A percentile compares a stretch with the other conserved stretches of the same genome.
phyloP scores from a whole-genome alignment of 495 filamentous ascomycete species.

The Penicillium riverlandense region DNA sequence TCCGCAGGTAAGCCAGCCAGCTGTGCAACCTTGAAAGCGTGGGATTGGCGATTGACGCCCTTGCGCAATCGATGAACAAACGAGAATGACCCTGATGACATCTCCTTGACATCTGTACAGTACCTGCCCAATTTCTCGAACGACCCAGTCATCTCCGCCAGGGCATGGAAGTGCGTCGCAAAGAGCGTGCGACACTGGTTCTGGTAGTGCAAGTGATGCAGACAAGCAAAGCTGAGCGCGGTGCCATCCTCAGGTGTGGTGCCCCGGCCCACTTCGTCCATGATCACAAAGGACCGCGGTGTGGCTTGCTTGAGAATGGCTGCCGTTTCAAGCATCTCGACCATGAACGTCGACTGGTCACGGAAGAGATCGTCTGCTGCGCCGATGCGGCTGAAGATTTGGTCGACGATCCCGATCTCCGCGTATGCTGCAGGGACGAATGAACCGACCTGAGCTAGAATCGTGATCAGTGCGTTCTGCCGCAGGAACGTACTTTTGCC shows the following conservation, averaged over 20 bases:
- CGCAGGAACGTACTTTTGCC: constrained; percentile 94
- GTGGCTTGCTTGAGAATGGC: constrained; percentile 46
- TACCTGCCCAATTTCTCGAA: constrained; percentile 67
- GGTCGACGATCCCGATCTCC: constrained; percentile 80
- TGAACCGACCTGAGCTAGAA: constrained; percentile 85
- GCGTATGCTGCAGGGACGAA: constrained; percentile 87
- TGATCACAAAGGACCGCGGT: constrained; percentile 75
- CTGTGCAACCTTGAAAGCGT: constrained; percentile 87
- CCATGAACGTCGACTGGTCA: constrained; percentile 92
- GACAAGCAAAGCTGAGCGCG: constrained; percentile 80
- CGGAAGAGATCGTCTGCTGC: constrained; percentile 87
- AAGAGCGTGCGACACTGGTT: constrained; percentile 80
- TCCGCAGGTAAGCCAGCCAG: constrained; percentile 68
- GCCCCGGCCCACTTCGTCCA: constrained; percentile 95
- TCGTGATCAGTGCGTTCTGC: constrained; percentile 88
- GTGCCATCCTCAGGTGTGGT: constrained; percentile 88
- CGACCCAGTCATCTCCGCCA: constrained; percentile 68
- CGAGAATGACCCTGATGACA: constrained; percentile 56
- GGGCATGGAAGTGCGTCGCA: constrained; percentile 86
- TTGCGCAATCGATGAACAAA: constrained; percentile 75
- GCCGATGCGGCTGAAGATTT: constrained; percentile 86
- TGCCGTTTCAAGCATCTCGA: constrained; percentile 51
- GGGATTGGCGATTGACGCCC: constrained; percentile 79
- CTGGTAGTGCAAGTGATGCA: constrained; percentile 70
- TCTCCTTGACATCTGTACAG: constrained; percentile 84